phyloP scores from a whole-genome alignment of 257 asterid species.

The Mitragyna speciosa region DNA sequence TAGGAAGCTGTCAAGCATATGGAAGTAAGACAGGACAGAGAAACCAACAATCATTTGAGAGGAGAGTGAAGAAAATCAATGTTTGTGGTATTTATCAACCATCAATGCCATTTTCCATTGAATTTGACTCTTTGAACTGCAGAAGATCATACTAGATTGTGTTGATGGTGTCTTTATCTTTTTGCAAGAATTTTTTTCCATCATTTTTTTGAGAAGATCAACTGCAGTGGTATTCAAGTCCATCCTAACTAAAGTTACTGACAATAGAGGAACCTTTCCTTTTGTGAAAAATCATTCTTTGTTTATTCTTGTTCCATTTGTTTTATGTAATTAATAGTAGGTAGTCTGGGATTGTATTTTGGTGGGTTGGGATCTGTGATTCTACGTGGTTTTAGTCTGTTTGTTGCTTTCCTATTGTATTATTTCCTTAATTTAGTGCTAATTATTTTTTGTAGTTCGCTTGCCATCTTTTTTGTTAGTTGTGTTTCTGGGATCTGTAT shows the following conservation, averaged over 20 bases:
- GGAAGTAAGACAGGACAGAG: not conserved
- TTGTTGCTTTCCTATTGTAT: not conserved
- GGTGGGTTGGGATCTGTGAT: not conserved
- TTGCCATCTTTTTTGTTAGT: not conserved
- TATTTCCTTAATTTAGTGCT: not conserved
- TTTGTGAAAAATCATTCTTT: not conserved
- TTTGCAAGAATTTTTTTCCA: not conserved
- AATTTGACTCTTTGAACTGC: not conserved
- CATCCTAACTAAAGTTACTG: not conserved
- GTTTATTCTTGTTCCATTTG: not conserved
- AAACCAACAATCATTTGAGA: not conserved
- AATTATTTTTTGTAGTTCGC: not conserved
- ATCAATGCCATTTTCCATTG: too few species aligned
- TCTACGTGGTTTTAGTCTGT: not conserved
- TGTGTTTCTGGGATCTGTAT: not conserved
- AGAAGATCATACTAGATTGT: not conserved
- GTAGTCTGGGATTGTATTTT: not conserved
- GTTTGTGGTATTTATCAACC: too few species aligned
- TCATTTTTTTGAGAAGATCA: not conserved
- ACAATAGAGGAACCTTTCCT: not conserved
- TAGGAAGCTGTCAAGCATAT: not conserved
- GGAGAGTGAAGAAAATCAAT: not conserved
- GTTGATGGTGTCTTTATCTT: not conserved
- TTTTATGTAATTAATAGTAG: not conserved
- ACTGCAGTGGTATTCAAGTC: not conserved